Conservation (phyloP, 148 eudicot genomes). For the Silene latifolia region DNA sequence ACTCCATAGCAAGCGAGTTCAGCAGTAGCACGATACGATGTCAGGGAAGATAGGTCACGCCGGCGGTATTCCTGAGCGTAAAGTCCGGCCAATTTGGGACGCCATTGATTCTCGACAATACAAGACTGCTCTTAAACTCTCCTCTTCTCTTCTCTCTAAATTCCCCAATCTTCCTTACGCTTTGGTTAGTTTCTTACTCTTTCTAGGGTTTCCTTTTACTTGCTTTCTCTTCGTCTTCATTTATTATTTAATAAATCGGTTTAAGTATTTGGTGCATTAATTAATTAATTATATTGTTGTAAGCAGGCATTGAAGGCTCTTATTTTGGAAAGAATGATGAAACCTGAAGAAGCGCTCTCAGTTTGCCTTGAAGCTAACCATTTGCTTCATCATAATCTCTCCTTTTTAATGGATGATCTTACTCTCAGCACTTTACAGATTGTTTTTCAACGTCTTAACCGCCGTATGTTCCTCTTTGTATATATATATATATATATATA, state of each 20-base stretch:
- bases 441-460: conserved; percentile 89
- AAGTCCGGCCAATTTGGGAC: conserved; percentile 92
- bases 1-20: too few relatives aligned
- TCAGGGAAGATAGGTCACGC: conserved; percentile 69
- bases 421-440: conserved; percentile 89
- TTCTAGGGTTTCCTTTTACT: too few relatives aligned
- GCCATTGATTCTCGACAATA: conserved; percentile 90
- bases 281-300: too few relatives aligned
- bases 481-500: too few relatives aligned
- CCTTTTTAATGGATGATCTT: conserved; percentile 62
- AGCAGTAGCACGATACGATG: neutral
- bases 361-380: conserved; percentile 73
- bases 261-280: too few relatives aligned
- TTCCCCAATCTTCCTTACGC: conserved; percentile 71
- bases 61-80: conserved; percentile 92
- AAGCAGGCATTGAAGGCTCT: conserved; percentile 74
- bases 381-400: conserved; percentile 42
- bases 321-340: conserved; percentile 79
- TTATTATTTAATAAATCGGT: too few relatives aligned
- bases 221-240: neutral
- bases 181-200: conserved; percentile 41
- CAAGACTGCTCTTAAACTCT: conserved; percentile 78
- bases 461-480: conserved; percentile 45
- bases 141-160: conserved; percentile 62
- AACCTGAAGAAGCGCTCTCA: conserved; percentile 69